These are phyloP conservation scores for Macrocystidia cucumis DNA, from an alignment of 1,284 basidiomycete species.

Conservation along the genomic window DNA sequence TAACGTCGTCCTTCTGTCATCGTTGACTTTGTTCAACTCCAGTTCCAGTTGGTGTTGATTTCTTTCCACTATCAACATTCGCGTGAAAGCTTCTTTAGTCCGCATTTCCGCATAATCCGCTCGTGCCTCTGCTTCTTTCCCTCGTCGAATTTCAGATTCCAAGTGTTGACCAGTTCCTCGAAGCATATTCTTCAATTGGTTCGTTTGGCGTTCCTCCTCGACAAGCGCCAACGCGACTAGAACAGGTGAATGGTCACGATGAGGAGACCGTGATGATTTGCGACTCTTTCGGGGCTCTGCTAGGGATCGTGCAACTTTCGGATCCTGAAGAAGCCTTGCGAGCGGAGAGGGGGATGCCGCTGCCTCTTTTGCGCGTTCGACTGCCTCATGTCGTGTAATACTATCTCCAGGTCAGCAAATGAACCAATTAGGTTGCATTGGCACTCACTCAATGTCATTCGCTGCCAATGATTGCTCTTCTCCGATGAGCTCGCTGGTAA, in stretches of 20 bases:
- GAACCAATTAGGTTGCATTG: too few species aligned
- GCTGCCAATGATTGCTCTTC: too few species aligned
- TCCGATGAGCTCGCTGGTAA: too few species aligned
- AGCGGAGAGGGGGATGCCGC: constrained; percentile 24
- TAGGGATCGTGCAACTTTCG: constrained; percentile 13
- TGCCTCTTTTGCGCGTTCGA: constrained; percentile 21
- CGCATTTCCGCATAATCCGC: constrained; percentile 46
- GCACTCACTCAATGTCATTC: too few species aligned
- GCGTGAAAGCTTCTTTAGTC: constrained; percentile 31
- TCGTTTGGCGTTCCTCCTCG: constrained; percentile 56
- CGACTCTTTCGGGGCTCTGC: constrained; percentile 10
- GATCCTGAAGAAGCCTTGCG: constrained; percentile 21
- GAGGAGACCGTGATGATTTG: constrained; percentile 17
- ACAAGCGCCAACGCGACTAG: constrained; percentile 29
- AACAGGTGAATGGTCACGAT: constrained; percentile 19
- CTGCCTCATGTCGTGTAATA: constrained; percentile 12
- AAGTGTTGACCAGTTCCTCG: constrained; percentile 45
- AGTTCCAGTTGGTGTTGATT: constrained; percentile 37
- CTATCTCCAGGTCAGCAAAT: neutral
- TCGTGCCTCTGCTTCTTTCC: constrained; percentile 40
- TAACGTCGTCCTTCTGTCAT: constrained; percentile 37
- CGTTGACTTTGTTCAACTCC: constrained; percentile 34
- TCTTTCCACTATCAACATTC: constrained; percentile 35
- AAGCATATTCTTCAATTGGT: constrained; percentile 48
- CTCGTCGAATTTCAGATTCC: constrained; percentile 47